Conservation (phyloP, 1,284 basidiomycete genomes). For the Sphagnurus paluster region DNA sequence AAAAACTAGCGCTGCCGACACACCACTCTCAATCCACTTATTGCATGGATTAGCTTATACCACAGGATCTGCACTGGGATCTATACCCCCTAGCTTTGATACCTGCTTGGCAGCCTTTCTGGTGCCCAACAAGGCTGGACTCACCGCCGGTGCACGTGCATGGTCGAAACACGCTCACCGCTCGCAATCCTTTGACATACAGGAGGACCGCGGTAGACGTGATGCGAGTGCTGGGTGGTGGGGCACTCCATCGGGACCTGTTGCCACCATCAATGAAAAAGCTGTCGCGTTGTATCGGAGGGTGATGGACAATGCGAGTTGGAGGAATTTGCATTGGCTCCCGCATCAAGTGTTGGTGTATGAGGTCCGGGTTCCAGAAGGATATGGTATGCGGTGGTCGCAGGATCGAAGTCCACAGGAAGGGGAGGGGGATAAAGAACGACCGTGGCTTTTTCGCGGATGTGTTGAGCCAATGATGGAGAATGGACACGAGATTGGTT, state of each 20-base stretch:
- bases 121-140: slow-evolving; percentile 43
- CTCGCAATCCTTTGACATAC: slow-evolving; percentile 30
- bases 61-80: slow-evolving; percentile 55
- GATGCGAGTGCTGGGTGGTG: slow-evolving; percentile 48
- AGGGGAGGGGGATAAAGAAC: slow-evolving; percentile 14
- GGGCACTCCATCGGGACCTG: slow-evolving; percentile 53
- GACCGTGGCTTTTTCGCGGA: slow-evolving; percentile 55
- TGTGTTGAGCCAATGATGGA: slow-evolving; percentile 67
- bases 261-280: slow-evolving; percentile 47
- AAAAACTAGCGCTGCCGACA: slow-evolving; percentile 12
- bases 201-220: slow-evolving; percentile 15
- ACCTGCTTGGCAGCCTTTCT: slow-evolving; percentile 50
- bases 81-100: slow-evolving; percentile 41
- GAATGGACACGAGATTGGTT: slow-evolving; percentile 57
- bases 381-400: slow-evolving; percentile 67
- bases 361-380: slow-evolving; percentile 53
- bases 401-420: slow-evolving; percentile 37
- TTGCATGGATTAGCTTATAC: slow-evolving; percentile 54
- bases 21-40: slow-evolving; percentile 42
- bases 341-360: slow-evolving; percentile 59
- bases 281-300: slow-evolving; percentile 49
- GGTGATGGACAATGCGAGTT: slow-evolving; percentile 48
- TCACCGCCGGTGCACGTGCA: slow-evolving; percentile 56
- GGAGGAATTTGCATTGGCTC: slow-evolving; percentile 62
- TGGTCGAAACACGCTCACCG: slow-evolving; percentile 63